phyloP scores from a whole-genome alignment of 2,329 filamentous ascomycete species.

The Pochonia chlamydosporia region DNA sequence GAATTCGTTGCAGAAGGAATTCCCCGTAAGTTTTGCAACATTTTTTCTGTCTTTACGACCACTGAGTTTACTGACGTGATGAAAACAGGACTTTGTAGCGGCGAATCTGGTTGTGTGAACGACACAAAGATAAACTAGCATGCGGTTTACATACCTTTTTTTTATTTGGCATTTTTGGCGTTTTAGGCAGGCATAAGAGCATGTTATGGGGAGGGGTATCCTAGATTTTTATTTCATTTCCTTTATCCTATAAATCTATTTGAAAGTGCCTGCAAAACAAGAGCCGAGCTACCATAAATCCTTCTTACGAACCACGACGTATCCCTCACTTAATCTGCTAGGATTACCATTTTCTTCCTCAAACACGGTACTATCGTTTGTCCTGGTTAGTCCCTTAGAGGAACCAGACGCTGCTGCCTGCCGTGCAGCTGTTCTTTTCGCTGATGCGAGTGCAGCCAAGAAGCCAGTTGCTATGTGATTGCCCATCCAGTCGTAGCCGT shows the following conservation, averaged over 20 bases:
- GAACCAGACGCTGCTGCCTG: neutral
- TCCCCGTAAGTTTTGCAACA: constrained; percentile 49
- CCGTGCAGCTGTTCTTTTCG: neutral
- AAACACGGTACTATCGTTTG: constrained; percentile 30
- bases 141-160: neutral
- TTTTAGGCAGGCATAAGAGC: neutral
- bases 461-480: constrained; percentile 48
- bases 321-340: constrained; percentile 42
- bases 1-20: constrained; percentile 71
- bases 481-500: constrained; percentile 59
- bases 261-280: neutral
- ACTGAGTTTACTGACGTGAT: constrained; percentile 4
- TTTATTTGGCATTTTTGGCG: neutral
- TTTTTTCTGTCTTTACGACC: neutral
- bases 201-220: neutral
- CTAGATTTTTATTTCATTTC: neutral
- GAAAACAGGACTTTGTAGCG: constrained; percentile 49
- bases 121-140: no score
- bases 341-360: constrained; percentile 47
- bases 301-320: constrained; percentile 46
- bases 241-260: neutral
- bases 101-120: constrained; percentile 39
- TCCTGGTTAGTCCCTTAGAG: constrained; percentile 19
- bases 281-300: constrained; percentile 43
- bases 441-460: constrained; percentile 18